phyloP scores from a whole-genome alignment of 73 alveolate species.

The Uronychia setigera region DNA sequence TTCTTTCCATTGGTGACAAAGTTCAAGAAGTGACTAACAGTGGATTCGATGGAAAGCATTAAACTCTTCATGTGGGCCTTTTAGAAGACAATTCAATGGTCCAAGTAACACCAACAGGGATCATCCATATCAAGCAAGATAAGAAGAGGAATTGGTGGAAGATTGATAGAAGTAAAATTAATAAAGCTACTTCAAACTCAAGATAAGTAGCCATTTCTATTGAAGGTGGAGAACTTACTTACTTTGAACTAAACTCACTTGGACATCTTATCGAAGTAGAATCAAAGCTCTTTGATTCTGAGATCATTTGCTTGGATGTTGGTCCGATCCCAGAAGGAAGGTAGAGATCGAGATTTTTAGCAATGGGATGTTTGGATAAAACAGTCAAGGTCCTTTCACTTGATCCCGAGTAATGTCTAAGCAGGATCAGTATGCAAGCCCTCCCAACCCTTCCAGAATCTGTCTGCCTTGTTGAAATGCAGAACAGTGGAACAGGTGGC shows the following conservation, averaged over 20 bases:
- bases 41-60: conserved; percentile 74
- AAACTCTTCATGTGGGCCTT: conserved; percentile 65
- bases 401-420: conserved; percentile 97
- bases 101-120: conserved; percentile 77
- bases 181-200: conserved; percentile 83
- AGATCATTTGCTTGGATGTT: conserved; percentile 86
- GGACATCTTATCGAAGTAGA: conserved; percentile 85
- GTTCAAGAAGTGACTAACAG: conserved; percentile 81
- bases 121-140: conserved; percentile 84
- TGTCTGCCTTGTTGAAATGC: conserved; percentile 91
- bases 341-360: conserved; percentile 92
- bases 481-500: conserved; percentile 57
- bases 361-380: conserved; percentile 95
- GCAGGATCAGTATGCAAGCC: conserved; percentile 91
- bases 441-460: conserved; percentile 88
- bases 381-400: conserved; percentile 96
- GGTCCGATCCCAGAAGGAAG: conserved; percentile 96
- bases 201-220: conserved; percentile 95
- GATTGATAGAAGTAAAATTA: conserved; percentile 77
- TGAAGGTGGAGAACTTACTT: conserved; percentile 96
- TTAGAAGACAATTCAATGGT: conserved; percentile 74
- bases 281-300: conserved; percentile 88
- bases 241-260: conserved; percentile 96
- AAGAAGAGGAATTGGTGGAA: conserved; percentile 87
- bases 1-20: conserved; percentile 87